These are phyloP conservation scores for Cytospora piceae DNA, from an alignment of 2,329 filamentous ascomycete genomes.

Conservation along the genomic window DNA sequence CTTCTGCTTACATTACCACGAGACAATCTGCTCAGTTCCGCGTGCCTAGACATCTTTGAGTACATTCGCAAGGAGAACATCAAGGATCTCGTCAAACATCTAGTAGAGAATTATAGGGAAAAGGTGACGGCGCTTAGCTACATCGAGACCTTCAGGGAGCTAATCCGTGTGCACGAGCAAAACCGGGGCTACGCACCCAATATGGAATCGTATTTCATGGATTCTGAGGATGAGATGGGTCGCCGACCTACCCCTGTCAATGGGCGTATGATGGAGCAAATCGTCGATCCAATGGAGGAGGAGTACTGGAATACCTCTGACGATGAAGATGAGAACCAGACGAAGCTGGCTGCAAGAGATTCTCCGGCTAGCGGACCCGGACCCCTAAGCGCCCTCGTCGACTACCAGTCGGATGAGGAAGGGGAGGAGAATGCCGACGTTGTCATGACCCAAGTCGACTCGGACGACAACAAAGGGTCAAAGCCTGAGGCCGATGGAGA, in stretches of 20 bases:
- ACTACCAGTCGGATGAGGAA: conserved; percentile 60
- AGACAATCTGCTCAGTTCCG: conserved; percentile 92
- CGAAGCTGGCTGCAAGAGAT: conserved; percentile 39
- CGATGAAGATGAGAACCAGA: conserved; percentile 74
- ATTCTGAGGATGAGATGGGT: conserved; percentile 65
- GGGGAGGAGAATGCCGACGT: conserved; percentile 64
- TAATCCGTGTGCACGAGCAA: conserved; percentile 79
- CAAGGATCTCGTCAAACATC: conserved; percentile 79
- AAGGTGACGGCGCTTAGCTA: conserved; percentile 77
- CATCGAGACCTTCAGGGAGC: conserved; percentile 79
- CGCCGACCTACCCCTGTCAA: conserved; percentile 47
- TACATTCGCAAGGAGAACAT: conserved; percentile 82
- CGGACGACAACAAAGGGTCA: conserved; percentile 37
- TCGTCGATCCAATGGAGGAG: conserved; percentile 81
- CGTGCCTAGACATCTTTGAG: conserved; percentile 91
- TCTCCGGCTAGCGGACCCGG: conserved; percentile 64
- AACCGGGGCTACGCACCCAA: conserved; percentile 68
- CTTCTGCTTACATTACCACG: conserved; percentile 84
- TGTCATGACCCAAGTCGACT: conserved; percentile 32
- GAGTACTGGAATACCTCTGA: conserved; percentile 93
- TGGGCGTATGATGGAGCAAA: conserved; percentile 69
- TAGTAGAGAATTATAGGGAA: conserved; percentile 83
- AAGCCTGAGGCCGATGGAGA: conserved; percentile 34
- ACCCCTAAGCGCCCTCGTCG: conserved; percentile 62
- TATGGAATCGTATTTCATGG: conserved; percentile 69